Conservation (phyloP, 306 rosid genomes). For the Glycine latifolia region DNA sequence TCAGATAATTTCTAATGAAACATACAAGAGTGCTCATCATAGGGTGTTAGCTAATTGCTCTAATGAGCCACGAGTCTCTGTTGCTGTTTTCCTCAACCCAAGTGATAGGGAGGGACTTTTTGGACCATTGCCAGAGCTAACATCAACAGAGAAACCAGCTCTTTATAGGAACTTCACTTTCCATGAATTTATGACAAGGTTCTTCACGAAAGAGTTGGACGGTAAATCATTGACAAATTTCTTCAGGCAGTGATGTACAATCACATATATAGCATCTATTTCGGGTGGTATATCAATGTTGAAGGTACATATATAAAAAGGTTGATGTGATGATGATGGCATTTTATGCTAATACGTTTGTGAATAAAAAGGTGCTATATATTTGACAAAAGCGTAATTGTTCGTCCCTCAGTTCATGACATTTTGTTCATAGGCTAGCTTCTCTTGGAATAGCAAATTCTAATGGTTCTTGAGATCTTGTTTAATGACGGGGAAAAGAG, state of each 20-base stretch:
- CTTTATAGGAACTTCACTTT: slow-evolving; percentile 58
- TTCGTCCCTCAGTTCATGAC: no score
- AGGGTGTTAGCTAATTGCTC: slow-evolving; percentile 71
- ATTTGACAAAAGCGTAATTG: no score
- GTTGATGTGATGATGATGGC: no score
- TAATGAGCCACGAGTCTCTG: slow-evolving; percentile 59
- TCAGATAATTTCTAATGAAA: slow-evolving; percentile 70
- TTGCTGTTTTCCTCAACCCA: slow-evolving; percentile 67
- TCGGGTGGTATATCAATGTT: neutral
- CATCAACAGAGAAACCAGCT: slow-evolving; percentile 59
- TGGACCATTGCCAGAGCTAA: slow-evolving; percentile 85
- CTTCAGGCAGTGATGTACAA: slow-evolving; percentile 51
- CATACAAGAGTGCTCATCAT: slow-evolving; percentile 78
- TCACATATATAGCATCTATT: no score
- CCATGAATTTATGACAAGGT: slow-evolving; percentile 61
- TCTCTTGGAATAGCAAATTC: no score
- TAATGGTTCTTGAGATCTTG: no score
- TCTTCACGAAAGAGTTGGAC: slow-evolving; percentile 69
- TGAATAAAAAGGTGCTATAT: no score
- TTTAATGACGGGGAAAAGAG: no score
- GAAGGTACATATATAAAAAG: neutral
- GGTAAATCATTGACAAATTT: slow-evolving; percentile 67
- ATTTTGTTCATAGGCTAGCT: no score
- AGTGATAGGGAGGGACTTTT: slow-evolving; percentile 54
- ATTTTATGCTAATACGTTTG: no score